These are phyloP conservation scores for Soucietia sequanensis DNA, from an alignment of 805 yeast species.

Conservation along the genomic window DNA sequence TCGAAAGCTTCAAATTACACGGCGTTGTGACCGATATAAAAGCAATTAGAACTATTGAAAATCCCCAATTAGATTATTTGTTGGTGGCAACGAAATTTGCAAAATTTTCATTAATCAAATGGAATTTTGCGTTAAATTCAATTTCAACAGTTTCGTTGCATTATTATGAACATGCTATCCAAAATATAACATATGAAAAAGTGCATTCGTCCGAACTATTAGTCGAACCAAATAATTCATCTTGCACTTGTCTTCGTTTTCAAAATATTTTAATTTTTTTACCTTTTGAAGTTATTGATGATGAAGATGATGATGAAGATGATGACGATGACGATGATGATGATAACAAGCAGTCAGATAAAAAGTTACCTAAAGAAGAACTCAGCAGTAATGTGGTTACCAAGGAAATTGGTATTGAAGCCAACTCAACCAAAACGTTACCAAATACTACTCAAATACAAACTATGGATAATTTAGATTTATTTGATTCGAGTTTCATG, in stretches of 20 bases:
- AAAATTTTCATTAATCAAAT: slow-evolving; percentile 71
- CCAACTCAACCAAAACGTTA: background rate
- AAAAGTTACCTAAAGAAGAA: slow-evolving; percentile 10
- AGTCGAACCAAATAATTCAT: slow-evolving; percentile 56
- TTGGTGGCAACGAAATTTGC: slow-evolving; percentile 70
- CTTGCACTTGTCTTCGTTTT: slow-evolving; percentile 57
- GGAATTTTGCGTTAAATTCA: slow-evolving; percentile 55
- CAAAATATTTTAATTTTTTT: slow-evolving; percentile 70
- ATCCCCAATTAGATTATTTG: slow-evolving; percentile 54
- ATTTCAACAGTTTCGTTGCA: slow-evolving; percentile 80
- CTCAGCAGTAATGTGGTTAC: too few species aligned
- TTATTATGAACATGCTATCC: slow-evolving; percentile 73
- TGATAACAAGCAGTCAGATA: slow-evolving; percentile 12
- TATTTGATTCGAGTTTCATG: slow-evolving; percentile 57
- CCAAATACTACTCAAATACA: background rate
- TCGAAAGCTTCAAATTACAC: slow-evolving; percentile 67
- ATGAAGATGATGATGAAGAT: slow-evolving; percentile 37
- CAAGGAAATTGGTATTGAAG: background rate
- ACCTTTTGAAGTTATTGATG: slow-evolving; percentile 53
- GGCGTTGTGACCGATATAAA: slow-evolving; percentile 66
- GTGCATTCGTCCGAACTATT: slow-evolving; percentile 44
- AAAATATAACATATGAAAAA: slow-evolving; percentile 46
- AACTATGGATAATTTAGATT: background rate
- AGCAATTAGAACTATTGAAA: slow-evolving; percentile 47
- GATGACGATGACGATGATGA: slow-evolving; percentile 32